phyloP scores from a whole-genome alignment of 2,329 filamentous ascomycete species.

The Arthroderma sp. region DNA sequence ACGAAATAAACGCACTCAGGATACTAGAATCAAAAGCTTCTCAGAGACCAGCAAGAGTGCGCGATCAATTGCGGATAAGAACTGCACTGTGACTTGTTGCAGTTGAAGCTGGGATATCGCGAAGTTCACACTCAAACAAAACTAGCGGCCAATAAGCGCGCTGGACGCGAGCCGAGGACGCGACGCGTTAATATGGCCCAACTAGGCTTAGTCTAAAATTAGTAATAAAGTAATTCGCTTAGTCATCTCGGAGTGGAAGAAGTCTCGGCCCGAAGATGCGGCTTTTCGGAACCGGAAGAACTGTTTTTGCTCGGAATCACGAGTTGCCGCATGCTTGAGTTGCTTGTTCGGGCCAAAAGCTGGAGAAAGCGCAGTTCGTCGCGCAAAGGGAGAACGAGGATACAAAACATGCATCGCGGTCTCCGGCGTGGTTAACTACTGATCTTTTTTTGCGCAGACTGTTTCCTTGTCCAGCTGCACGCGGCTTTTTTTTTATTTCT shows the following conservation, averaged over 20 bases:
- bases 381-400: neutral
- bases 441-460: neutral
- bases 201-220: conserved; percentile 11
- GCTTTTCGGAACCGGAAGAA: conserved; percentile 15
- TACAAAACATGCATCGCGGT: neutral
- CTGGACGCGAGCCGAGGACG: conserved; percentile 2
- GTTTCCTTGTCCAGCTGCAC: neutral
- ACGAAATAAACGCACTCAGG: neutral
- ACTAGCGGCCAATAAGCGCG: neutral
- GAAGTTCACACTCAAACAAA: neutral
- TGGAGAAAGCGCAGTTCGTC: neutral
- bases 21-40: neutral
- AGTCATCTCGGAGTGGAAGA: conserved; percentile 23
- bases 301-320: conserved; percentile 6
- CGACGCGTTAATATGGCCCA: conserved; percentile 11
- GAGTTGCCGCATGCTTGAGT: neutral
- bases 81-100: neutral
- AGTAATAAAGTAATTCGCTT: neutral
- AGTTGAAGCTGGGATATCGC: neutral
- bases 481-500: neutral
- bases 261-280: conserved; percentile 21
- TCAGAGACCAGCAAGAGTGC: neutral
- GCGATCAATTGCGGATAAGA: neutral
- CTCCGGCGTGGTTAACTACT: neutral
- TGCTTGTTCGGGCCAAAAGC: neutral